Evolutionary conservation across 2,329 filamentous ascomycete genomes (phyloP).

Genomic region (Botrytis fragariae): DNA sequence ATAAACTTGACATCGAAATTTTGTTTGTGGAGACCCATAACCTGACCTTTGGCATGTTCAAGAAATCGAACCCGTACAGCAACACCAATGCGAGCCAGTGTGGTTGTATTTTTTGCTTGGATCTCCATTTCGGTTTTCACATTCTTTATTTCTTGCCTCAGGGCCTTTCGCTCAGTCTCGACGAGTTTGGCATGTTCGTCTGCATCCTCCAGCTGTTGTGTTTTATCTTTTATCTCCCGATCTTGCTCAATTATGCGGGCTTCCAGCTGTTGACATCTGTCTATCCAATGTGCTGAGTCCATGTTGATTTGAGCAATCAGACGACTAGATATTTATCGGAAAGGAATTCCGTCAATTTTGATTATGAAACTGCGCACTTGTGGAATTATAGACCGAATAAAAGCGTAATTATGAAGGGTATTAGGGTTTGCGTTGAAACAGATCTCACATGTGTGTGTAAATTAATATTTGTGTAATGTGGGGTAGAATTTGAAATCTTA

Average conservation of each 20-base stretch:
- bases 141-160: neutral
- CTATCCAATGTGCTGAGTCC: neutral
- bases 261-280: neutral
- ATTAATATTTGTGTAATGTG: neutral
- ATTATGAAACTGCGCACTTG: neutral
- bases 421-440: neutral
- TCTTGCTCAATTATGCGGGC: neutral
- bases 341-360: too few species aligned
- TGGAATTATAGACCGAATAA: neutral
- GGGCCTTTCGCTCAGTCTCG: neutral
- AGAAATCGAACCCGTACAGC: neutral
- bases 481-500: neutral
- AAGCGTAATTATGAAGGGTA: too few species aligned
- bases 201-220: slow-evolving; percentile 1
- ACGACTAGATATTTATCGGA: too few species aligned
- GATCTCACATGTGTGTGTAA: neutral
- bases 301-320: neutral
- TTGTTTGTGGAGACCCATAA: neutral
- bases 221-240: neutral
- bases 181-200: neutral
- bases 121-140: neutral
- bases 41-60: neutral
- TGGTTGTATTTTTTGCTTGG: neutral
- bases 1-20: neutral
- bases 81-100: neutral